Conservation (phyloP, 1,284 basidiomycete genomes). For the Grifola frondosa region DNA sequence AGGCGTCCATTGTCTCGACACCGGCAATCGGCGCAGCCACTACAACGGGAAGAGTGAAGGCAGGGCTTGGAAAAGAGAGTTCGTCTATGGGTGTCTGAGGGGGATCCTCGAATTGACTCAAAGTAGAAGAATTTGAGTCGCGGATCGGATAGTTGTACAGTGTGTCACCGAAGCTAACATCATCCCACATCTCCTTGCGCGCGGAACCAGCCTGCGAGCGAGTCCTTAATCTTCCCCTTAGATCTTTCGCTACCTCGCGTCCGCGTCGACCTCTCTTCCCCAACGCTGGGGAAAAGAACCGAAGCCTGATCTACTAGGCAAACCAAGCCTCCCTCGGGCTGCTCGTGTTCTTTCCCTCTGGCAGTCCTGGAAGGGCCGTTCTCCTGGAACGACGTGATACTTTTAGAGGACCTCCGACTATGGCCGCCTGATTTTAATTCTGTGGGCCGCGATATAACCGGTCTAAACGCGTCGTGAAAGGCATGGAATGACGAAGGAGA, state of each 20-base stretch:
- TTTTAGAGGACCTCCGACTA: slow-evolving; percentile 16
- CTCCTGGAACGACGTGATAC: too few species aligned
- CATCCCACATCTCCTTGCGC: slow-evolving; percentile 43
- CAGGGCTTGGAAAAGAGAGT: slow-evolving; percentile 41
- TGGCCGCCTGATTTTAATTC: slow-evolving; percentile 18
- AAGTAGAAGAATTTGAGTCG: slow-evolving; percentile 61
- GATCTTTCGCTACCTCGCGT: slow-evolving; percentile 18
- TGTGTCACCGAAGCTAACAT: slow-evolving; percentile 30
- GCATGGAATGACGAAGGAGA: slow-evolving; percentile 31
- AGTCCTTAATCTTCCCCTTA: slow-evolving; percentile 18
- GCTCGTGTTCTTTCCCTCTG: slow-evolving; percentile 16
- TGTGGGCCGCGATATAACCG: slow-evolving; percentile 24
- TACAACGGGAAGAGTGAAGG: slow-evolving; percentile 59
- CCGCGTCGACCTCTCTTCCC: slow-evolving; percentile 13
- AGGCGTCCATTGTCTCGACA: slow-evolving; percentile 81
- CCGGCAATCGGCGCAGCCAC: slow-evolving; percentile 74
- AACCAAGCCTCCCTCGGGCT: slow-evolving; percentile 10
- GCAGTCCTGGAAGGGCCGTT: slow-evolving; percentile 25
- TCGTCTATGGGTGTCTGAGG: slow-evolving; percentile 67
- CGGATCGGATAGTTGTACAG: slow-evolving; percentile 45
- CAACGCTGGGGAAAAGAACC: slow-evolving; percentile 23
- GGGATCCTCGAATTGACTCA: slow-evolving; percentile 58
- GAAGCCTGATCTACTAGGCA: slow-evolving; percentile 17
- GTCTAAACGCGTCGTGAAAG: slow-evolving; percentile 22
- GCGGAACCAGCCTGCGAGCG: slow-evolving; percentile 43